These are phyloP conservation scores for Fusarium solani-melongenae DNA, from an alignment of 2,329 filamentous ascomycete species.

Conservation along the genomic window DNA sequence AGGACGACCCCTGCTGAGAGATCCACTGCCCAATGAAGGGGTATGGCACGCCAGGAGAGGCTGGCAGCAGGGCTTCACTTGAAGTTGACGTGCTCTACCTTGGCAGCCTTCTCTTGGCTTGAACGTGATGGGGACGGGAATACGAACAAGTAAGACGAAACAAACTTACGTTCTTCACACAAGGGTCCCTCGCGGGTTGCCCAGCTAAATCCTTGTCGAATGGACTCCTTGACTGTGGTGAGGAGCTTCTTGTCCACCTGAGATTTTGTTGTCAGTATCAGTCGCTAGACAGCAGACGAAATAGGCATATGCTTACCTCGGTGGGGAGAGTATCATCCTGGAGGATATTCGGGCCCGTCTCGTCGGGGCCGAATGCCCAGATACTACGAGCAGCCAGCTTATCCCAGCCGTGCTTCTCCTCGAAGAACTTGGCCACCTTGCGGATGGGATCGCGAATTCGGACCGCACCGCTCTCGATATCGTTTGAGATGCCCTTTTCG, in stretches of 20 bases:
- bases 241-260: conserved; percentile 92
- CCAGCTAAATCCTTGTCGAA: conserved; percentile 97
- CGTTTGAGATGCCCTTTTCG: conserved; percentile 92
- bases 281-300: neutral
- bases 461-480: conserved; percentile 91
- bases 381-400: conserved; percentile 93
- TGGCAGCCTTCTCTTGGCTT: conserved; percentile 8
- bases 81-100: conserved; percentile 17
- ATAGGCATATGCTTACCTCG: conserved; percentile 65
- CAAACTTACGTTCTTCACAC: conserved; percentile 90
- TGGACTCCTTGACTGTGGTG: conserved; percentile 87
- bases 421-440: conserved; percentile 95
- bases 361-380: conserved; percentile 98
- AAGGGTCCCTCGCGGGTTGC: conserved; percentile 93
- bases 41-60: conserved; percentile 8
- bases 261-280: conserved; percentile 11
- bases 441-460: conserved; percentile 93
- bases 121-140: conserved; percentile 2
- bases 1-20: conserved; percentile 18
- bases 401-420: conserved; percentile 97
- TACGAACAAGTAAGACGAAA: conserved; percentile 12
- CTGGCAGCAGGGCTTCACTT: conserved; percentile 28
- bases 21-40: conserved; percentile 27
- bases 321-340: conserved; percentile 96
- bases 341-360: conserved; percentile 92